phyloP scores from a whole-genome alignment of 2,329 filamentous ascomycete species.

The Fusarium camptoceras region DNA sequence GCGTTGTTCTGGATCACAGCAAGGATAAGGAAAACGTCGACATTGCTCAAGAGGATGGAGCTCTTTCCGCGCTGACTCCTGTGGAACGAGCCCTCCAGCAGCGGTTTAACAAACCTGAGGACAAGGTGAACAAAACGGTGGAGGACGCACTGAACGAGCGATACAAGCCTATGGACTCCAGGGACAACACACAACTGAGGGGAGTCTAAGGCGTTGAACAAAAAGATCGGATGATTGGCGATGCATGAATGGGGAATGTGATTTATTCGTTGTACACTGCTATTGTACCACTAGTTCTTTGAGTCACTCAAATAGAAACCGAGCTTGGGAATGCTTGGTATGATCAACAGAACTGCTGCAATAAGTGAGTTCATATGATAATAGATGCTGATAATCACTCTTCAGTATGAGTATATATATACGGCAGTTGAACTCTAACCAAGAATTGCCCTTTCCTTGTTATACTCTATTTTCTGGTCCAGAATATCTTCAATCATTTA shows the following conservation, averaged over 20 bases:
- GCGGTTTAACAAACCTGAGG: slow-evolving; percentile 60
- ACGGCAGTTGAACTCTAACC: neutral
- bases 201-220: slow-evolving; percentile 49
- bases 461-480: neutral
- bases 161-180: slow-evolving; percentile 62
- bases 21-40: slow-evolving; percentile 53
- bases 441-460: neutral
- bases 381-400: slow-evolving; percentile 18
- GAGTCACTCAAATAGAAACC: slow-evolving; percentile 43
- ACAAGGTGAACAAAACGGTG: slow-evolving; percentile 60
- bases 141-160: slow-evolving; percentile 66
- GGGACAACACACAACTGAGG: slow-evolving; percentile 59
- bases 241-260: slow-evolving; percentile 30
- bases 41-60: slow-evolving; percentile 53
- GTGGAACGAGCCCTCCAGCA: slow-evolving; percentile 64
- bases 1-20: slow-evolving; percentile 33
- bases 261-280: slow-evolving; percentile 45
- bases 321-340: slow-evolving; percentile 37
- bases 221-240: slow-evolving; percentile 16
- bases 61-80: slow-evolving; percentile 49
- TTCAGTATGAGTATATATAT: slow-evolving; percentile 20
- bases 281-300: slow-evolving; percentile 48
- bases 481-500: neutral
- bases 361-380: slow-evolving; percentile 12
- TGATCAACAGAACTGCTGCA: slow-evolving; percentile 22